A percentile compares a stretch with the other conserved stretches of the same genome.
Conservation (phyloP, 2,329 filamentous ascomycete genomes). For the Colletotrichum salicis region DNA sequence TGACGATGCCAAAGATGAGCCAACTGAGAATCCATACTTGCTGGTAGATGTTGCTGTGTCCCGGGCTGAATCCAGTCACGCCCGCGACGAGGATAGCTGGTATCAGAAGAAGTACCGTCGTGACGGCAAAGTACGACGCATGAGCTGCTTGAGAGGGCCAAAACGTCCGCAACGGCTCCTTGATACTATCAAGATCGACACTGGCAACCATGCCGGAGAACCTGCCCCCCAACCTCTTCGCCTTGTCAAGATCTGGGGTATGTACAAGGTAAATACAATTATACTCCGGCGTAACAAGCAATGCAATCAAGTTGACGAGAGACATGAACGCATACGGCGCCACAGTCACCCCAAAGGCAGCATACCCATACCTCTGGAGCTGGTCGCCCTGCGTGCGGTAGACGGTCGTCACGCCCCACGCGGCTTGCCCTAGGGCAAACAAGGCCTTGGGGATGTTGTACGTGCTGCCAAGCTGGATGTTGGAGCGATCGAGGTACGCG, state of each 20-base stretch:
- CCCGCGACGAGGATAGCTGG: constrained; percentile 14
- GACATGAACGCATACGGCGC: constrained; percentile 45
- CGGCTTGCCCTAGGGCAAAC: constrained; percentile 38
- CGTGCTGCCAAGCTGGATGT: constrained; percentile 29
- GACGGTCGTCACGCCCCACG: constrained; percentile 38
- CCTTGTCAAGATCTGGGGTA: constrained; percentile 30
- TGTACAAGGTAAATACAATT: constrained; percentile 42
- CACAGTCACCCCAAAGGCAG: constrained; percentile 45
- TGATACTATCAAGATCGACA: constrained; percentile 27
- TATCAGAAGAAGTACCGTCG: constrained; percentile 5
- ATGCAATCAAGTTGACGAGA: constrained; percentile 41
- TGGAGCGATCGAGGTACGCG: constrained; percentile 15
- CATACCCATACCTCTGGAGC: constrained; percentile 42
- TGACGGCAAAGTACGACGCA: constrained; percentile 21
- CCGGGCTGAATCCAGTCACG: constrained; percentile 22
- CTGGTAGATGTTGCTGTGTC: constrained; percentile 12
- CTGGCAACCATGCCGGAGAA: constrained; percentile 29
- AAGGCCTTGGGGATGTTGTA: constrained; percentile 38
- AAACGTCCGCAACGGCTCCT: constrained; percentile 23
- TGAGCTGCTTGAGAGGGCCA: constrained; percentile 25
- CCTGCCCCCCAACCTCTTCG: constrained; percentile 15
- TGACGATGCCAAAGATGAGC: constrained; percentile 22
- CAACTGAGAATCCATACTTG: constrained; percentile 18
- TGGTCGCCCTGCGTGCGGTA: constrained; percentile 41
- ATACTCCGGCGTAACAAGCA: constrained; percentile 42